Conservation (phyloP, 2,329 filamentous ascomycete species). For the Talaromyces amestolkiae region DNA sequence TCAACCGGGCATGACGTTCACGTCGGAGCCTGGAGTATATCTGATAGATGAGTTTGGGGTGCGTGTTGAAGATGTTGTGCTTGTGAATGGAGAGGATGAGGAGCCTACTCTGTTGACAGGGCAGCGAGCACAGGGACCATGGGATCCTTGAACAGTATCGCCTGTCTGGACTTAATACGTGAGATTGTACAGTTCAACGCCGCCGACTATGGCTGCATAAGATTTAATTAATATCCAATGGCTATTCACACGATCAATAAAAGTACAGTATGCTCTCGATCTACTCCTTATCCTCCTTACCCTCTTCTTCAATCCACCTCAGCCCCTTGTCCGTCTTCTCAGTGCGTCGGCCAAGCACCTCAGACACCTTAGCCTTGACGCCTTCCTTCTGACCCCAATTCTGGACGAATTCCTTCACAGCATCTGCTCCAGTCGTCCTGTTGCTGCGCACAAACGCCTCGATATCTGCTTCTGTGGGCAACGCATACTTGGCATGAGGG, state of each 20-base stretch:
- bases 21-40: slow-evolving; percentile 63
- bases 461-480: slow-evolving; percentile 67
- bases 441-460: slow-evolving; percentile 42
- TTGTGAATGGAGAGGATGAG: slow-evolving; percentile 52
- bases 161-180: no score
- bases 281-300: not conserved
- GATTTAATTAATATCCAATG: not conserved
- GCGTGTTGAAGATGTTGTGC: slow-evolving; percentile 61
- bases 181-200: not conserved
- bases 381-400: slow-evolving; percentile 65
- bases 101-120: slow-evolving; percentile 56
- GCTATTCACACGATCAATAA: not conserved
- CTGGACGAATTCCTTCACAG: slow-evolving; percentile 62
- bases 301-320: slow-evolving; percentile 26
- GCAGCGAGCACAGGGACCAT: slow-evolving; percentile 51
- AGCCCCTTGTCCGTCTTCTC: slow-evolving; percentile 43
- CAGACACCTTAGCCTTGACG: slow-evolving; percentile 64
- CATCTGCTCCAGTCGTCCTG: slow-evolving; percentile 54
- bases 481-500: slow-evolving; percentile 65
- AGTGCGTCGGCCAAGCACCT: slow-evolving; percentile 66
- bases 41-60: slow-evolving; percentile 60
- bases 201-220: not conserved
- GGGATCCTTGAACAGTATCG: slow-evolving; percentile 44
- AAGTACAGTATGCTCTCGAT: not conserved
- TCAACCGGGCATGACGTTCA: slow-evolving; percentile 61